These are phyloP conservation scores for Penium margaritaceum DNA, from an alignment of 139 green algal species.

Conservation along the genomic window DNA sequence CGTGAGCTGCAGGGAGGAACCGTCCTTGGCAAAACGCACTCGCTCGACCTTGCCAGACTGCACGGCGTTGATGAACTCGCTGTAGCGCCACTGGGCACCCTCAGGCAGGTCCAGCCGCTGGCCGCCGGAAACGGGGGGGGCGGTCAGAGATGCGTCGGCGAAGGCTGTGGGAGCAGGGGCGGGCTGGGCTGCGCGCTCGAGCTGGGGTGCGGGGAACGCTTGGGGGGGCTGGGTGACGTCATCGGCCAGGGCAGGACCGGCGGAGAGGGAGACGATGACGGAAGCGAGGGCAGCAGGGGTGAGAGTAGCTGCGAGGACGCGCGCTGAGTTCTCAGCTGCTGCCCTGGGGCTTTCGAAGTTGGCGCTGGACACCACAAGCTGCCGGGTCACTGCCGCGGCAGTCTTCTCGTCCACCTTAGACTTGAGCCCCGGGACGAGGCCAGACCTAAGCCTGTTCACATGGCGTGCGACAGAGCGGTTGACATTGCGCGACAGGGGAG, in stretches of 20 bases:
- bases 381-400: no score
- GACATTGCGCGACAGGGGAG: no score
- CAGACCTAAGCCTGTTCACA: no score
- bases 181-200: slow-evolving; percentile 6
- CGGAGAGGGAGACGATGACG: slow-evolving; percentile 16
- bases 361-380: no score
- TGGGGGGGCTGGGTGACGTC: slow-evolving; percentile 8
- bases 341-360: no score
- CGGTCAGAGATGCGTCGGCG: neutral
- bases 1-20: slow-evolving; percentile 69
- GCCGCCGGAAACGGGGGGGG: slow-evolving; percentile 18
- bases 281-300: slow-evolving; percentile 33
- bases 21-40: slow-evolving; percentile 96
- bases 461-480: no score
- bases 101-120: slow-evolving; percentile 71
- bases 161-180: slow-evolving; percentile 13
- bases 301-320: slow-evolving; percentile 6
- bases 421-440: no score
- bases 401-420: no score
- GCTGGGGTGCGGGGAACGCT: neutral
- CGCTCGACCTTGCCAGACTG: slow-evolving; percentile 88
- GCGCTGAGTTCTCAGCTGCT: slow-evolving; percentile 27
- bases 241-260: slow-evolving; percentile 14
- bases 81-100: slow-evolving; percentile 93
- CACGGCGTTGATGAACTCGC: slow-evolving; percentile 91